phyloP scores from a whole-genome alignment of 129 eudicot genomes.

The Tanacetum coccineum region DNA sequence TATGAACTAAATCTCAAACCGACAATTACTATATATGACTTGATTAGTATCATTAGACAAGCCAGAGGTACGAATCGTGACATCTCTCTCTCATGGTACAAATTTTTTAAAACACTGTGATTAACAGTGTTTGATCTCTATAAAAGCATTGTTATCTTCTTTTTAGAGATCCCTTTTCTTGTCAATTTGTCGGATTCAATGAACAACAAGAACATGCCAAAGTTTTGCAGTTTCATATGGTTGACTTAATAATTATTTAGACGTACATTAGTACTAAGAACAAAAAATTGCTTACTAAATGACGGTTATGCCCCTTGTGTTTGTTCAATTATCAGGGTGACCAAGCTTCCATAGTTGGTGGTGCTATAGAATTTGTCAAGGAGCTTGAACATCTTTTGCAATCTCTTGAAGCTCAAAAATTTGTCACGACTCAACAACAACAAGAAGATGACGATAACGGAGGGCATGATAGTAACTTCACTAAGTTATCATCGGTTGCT shows the following conservation, averaged over 20 bases:
- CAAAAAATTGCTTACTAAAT: background rate
- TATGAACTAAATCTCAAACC: slow-evolving; percentile 17
- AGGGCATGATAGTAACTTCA: slow-evolving; percentile 16
- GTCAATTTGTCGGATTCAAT: slow-evolving; percentile 46
- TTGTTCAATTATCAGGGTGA: slow-evolving; percentile 55
- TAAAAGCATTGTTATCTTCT: slow-evolving; percentile 35
- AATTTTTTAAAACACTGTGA: slow-evolving; percentile 31
- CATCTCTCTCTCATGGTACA: slow-evolving; percentile 31
- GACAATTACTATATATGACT: background rate
- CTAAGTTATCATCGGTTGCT: background rate
- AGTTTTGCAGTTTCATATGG: slow-evolving; percentile 32
- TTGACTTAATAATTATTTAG: slow-evolving; percentile 22
- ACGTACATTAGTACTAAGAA: background rate
- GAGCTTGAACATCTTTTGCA: slow-evolving; percentile 87
- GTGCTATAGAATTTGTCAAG: slow-evolving; percentile 92
- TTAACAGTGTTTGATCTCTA: slow-evolving; percentile 30
- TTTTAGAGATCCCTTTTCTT: slow-evolving; percentile 37
- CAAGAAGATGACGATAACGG: background rate
- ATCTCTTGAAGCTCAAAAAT: slow-evolving; percentile 76
- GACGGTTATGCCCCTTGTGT: slow-evolving; percentile 25
- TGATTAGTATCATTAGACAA: slow-evolving; percentile 10
- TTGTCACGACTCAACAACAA: slow-evolving; percentile 23
- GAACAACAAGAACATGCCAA: slow-evolving; percentile 36
- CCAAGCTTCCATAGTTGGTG: slow-evolving; percentile 96
- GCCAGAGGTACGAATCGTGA: slow-evolving; percentile 26